A percentile compares a stretch with the other conserved stretches of the same genome.
Evolutionary conservation across 345 rosid genomes (phyloP).

Genomic region (Corymbia maculata): DNA sequence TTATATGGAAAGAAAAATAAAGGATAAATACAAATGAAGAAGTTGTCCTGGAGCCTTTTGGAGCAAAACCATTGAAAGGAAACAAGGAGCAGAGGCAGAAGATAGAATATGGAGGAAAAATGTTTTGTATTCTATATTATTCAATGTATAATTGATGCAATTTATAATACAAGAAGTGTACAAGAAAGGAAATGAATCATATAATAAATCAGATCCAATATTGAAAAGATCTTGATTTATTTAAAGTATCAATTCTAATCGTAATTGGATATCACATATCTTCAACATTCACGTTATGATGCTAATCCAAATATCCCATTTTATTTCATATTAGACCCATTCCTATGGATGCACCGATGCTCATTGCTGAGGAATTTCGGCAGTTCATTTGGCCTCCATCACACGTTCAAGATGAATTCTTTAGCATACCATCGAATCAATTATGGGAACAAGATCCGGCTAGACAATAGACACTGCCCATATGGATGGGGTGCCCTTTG

Average conservation of each 20-base stretch:
- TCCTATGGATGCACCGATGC: background rate
- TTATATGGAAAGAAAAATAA: background rate
- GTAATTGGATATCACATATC: too few relatives aligned
- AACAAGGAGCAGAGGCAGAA: too few relatives aligned
- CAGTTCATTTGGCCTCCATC: background rate
- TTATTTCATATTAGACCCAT: background rate
- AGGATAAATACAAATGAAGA: background rate
- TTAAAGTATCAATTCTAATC: too few relatives aligned
- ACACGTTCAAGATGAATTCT: background rate
- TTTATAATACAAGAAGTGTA: too few relatives aligned
- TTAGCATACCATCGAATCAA: background rate
- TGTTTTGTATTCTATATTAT: too few relatives aligned
- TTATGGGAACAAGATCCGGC: background rate
- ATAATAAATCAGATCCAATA: too few relatives aligned
- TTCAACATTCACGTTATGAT: accelerated
- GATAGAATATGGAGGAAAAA: too few relatives aligned
- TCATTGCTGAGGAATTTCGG: background rate
- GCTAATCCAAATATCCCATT: background rate
- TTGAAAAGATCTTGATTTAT: too few relatives aligned
- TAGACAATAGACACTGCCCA: background rate
- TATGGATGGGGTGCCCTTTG: background rate
- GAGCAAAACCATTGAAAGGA: background rate
- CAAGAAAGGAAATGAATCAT: too few relatives aligned
- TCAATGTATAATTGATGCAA: too few relatives aligned
- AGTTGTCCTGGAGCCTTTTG: background rate